Evolutionary conservation across 345 rosid genomes (phyloP).

Genomic region (Hibiscus mutabilis): DNA sequence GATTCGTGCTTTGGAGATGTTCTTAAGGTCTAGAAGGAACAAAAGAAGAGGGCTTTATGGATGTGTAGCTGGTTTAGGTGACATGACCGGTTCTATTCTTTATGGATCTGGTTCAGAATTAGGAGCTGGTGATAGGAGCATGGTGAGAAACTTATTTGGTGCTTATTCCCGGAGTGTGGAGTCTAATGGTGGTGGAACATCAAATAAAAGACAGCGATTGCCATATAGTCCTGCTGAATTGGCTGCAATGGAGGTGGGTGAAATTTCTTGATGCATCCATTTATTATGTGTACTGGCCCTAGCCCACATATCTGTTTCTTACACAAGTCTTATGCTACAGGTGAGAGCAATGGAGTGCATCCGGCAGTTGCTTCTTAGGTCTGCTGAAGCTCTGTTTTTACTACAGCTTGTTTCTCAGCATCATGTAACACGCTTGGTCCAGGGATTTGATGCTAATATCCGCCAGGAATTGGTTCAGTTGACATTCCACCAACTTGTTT

Average conservation of each 20-base stretch:
- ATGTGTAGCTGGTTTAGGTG: conserved; percentile 85
- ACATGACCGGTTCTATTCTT: conserved; percentile 81
- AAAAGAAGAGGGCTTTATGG: conserved; percentile 97
- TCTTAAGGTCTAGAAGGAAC: conserved; percentile 80
- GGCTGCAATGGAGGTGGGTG: conserved; percentile 86
- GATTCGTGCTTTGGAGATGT: conserved; percentile 78
- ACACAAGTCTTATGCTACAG: conserved; percentile 32
- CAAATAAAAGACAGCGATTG: conserved; percentile 75
- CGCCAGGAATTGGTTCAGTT: conserved; percentile 61
- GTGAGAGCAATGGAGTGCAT: conserved; percentile 96
- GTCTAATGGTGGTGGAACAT: conserved; percentile 53
- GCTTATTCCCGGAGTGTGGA: conserved; percentile 45
- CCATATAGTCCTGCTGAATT: conserved; percentile 85
- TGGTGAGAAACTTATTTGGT: conserved; percentile 74
- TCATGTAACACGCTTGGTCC: conserved; percentile 77
- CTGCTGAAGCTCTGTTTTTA: conserved; percentile 92
- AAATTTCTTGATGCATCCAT: conserved; percentile 14
- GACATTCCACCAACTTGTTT: conserved; percentile 89
- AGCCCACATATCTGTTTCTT: conserved; percentile 10
- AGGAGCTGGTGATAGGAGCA: conserved; percentile 63
- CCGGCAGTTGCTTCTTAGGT: conserved; percentile 91
- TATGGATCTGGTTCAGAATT: conserved; percentile 65
- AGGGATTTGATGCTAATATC: conserved; percentile 62
- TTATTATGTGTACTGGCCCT: conserved; percentile 6
- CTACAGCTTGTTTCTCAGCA: conserved; percentile 87